Evolutionary conservation across 1,284 basidiomycete species (phyloP), one percentile per base, ranked within the genome.

Genomic region (Apiotrichum gamsii): DNA sequence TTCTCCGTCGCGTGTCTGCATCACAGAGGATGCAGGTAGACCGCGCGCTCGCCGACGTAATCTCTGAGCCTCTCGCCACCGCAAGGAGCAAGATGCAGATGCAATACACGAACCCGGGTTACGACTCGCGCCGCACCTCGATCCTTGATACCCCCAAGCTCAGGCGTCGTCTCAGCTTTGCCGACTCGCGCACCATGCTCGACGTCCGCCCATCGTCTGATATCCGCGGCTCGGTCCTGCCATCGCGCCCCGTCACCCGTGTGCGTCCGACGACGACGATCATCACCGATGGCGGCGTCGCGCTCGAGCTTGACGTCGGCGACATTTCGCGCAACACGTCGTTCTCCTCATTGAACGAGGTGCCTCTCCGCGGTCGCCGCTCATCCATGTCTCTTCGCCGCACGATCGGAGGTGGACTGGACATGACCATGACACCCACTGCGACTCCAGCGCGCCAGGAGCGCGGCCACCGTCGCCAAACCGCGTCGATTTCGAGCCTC

Each of bases 1-100:
- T 84, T 31, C 80, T 87, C 45, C 78, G 82, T 25, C 81, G 87
- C 9, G 81, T 82, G 9, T 83, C 86, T 8, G 73, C 78, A 14
- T 75, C 79, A 28, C 81, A 83, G 25, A 81, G 88, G 18, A 76
- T 80, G 23, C 56, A 64, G 8, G 69, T 75, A 43, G 74, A 75
- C 52, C 60, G 69, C 5, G 62, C 66, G 1, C 58, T 75, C 5
- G 50, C 58, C 8, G 74, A 75, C 47, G 59, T 75, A 35, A 65
- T 74, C 43, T 73, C 70, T 8, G 73, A 74, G 24, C 57, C 60
- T 15, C 68, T 68, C 36, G 61, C 69, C 14, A 62, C 69, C 1
- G 70, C 71, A 1, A 53, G 73, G 14, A 65, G 60, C 47, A 62
- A 60, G 39, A 65, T 62, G 14, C 64, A 65, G 29, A 49, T 65